Evolutionary conservation across 495 filamentous ascomycete species (phyloP).

Genomic region (Neurospora pannonica): DNA sequence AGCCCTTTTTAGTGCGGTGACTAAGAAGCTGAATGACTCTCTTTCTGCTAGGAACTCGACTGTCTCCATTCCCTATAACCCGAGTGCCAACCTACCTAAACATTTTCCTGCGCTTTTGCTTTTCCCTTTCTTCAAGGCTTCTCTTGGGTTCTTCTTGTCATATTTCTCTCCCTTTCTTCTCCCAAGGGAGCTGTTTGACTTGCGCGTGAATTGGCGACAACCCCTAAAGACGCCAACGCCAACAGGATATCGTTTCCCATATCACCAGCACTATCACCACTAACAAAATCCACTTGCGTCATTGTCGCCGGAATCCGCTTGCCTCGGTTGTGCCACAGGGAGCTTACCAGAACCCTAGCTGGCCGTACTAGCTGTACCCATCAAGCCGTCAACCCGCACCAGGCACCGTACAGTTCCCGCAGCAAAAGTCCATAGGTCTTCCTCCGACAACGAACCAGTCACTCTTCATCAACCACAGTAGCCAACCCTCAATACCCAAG

Average conservation of each 20-base stretch:
- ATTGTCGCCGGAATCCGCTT: constrained; percentile 12
- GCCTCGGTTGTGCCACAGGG: constrained; percentile 14
- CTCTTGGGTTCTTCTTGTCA: background rate
- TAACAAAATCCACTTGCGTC: constrained; percentile 5
- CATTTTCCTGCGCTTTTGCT: background rate
- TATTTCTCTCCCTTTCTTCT: background rate
- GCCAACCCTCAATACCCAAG: background rate
- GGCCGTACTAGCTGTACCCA: background rate
- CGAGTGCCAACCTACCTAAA: background rate
- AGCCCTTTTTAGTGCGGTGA: background rate
- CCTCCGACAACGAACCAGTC: constrained; percentile 2
- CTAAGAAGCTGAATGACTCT: background rate
- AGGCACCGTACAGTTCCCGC: background rate
- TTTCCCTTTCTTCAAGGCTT: background rate
- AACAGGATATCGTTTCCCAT: background rate
- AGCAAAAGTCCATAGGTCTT: background rate
- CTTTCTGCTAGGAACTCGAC: background rate
- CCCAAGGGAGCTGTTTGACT: background rate
- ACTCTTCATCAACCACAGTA: background rate
- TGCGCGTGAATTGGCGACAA: background rate
- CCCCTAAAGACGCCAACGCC: background rate
- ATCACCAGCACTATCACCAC: background rate
- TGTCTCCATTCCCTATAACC: background rate
- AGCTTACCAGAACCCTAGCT: background rate
- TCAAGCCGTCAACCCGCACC: background rate